Evolutionary conservation across 2,329 filamentous ascomycete species (phyloP).

Genomic region (Aureobasidium sp.): DNA sequence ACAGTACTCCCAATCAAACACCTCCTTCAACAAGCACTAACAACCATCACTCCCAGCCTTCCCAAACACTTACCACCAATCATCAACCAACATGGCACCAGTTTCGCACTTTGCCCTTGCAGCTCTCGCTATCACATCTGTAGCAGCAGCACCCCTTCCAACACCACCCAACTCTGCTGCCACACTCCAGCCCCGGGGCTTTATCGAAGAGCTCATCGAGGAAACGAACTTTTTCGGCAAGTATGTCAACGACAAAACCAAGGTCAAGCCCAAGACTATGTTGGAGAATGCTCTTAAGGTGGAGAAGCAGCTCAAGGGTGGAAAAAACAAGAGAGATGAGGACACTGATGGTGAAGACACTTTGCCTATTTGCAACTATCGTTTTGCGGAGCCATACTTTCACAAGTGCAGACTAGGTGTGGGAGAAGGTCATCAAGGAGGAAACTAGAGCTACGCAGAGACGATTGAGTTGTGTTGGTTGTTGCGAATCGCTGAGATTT

Average conservation of each 20-base stretch:
- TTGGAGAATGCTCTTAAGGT: neutral
- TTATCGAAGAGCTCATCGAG: neutral
- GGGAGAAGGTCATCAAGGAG: too few species aligned
- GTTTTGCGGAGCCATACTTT: too few species aligned
- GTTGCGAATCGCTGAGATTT: too few species aligned
- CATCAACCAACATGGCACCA: neutral
- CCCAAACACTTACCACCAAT: neutral
- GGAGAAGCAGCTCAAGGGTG: neutral
- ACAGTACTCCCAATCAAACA: neutral
- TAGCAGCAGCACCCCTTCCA: neutral
- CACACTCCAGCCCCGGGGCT: neutral
- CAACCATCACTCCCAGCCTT: neutral
- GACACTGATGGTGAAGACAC: too few species aligned
- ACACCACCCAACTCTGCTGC: neutral
- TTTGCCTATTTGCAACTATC: too few species aligned
- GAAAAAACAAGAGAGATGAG: neutral
- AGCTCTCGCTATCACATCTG: neutral
- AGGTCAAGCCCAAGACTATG: neutral
- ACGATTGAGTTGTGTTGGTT: too few species aligned
- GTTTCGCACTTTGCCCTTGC: neutral
- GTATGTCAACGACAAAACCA: neutral
- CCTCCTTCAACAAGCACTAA: neutral
- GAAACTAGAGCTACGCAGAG: too few species aligned
- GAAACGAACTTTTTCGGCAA: neutral
- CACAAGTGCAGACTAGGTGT: too few species aligned